phyloP scores from a whole-genome alignment of 176 grass and related monocot genomes.

The Carex cristatella region DNA sequence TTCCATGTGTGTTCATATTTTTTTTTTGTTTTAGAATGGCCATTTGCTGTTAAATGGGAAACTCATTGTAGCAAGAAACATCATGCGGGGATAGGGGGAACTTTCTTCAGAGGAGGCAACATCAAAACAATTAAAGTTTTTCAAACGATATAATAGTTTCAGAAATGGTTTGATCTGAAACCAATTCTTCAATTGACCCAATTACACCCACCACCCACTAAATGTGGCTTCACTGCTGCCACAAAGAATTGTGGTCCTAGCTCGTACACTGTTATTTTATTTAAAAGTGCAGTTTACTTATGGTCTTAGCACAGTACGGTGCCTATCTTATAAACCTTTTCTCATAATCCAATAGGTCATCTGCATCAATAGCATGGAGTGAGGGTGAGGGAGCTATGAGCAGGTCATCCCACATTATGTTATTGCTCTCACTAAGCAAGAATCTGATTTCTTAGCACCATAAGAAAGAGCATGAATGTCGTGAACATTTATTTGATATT shows the following conservation, averaged over 20 bases:
- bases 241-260: not conserved
- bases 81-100: not conserved
- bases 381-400: not conserved
- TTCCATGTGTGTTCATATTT: slow-evolving; percentile 6
- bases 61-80: not conserved
- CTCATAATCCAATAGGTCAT: slow-evolving; percentile 4
- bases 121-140: not conserved
- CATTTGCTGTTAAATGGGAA: not conserved
- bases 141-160: not conserved
- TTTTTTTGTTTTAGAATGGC: not conserved
- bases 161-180: not conserved
- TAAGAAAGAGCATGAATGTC: not conserved
- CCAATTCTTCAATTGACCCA: not conserved
- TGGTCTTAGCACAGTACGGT: not conserved
- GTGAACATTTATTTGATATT: not conserved
- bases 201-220: not conserved
- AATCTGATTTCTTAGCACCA: not conserved
- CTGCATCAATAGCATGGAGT: not conserved
- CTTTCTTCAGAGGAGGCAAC: not conserved
- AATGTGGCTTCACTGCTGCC: not conserved
- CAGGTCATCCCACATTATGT: not conserved
- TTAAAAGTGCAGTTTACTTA: not conserved
- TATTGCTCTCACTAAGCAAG: not conserved
- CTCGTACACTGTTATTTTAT: not conserved
- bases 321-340: not conserved